These are phyloP conservation scores for Adansonia madagascariensis DNA, from an alignment of 441 rosid species.

Conservation along the genomic window DNA sequence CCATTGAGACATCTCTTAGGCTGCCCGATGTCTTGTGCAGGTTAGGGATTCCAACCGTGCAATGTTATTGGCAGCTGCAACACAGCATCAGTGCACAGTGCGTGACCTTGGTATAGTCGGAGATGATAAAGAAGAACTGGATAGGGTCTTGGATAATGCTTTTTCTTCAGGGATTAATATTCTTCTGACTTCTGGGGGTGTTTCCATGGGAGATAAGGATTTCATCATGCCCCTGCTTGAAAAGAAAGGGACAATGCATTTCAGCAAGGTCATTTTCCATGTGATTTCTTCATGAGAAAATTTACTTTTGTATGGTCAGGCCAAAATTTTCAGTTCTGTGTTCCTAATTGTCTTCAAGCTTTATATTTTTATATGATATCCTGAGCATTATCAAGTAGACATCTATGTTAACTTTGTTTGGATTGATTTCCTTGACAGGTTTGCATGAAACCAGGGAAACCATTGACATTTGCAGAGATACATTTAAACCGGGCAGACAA, in stretches of 20 bases:
- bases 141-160: conserved; percentile 62
- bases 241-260: conserved; percentile 74
- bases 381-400: conserved; percentile 30
- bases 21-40: conserved; percentile 49
- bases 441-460: conserved; percentile 94
- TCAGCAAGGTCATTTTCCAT: conserved; percentile 59
- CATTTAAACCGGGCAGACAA: conserved; percentile 41
- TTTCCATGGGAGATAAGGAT: conserved; percentile 98
- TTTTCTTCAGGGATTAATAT: conserved; percentile 71
- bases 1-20: conserved; percentile 16
- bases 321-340: neutral
- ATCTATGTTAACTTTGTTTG: conserved; percentile 22
- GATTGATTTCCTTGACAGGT: conserved; percentile 56
- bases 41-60: conserved; percentile 97
- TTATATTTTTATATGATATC: neutral
- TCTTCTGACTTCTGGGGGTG: conserved; percentile 92
- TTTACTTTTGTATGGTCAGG: neutral
- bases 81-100: conserved; percentile 77
- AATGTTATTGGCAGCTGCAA: conserved; percentile 79
- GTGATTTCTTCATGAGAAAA: conserved; percentile 15
- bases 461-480: conserved; percentile 86
- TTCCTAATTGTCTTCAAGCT: conserved; percentile 6
- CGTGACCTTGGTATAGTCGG: conserved; percentile 82
- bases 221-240: conserved; percentile 82
- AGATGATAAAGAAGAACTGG: conserved; percentile 77